Evolutionary conservation across 2,329 filamentous ascomycete genomes (phyloP).

Genomic region (Trichoderma sp.): DNA sequence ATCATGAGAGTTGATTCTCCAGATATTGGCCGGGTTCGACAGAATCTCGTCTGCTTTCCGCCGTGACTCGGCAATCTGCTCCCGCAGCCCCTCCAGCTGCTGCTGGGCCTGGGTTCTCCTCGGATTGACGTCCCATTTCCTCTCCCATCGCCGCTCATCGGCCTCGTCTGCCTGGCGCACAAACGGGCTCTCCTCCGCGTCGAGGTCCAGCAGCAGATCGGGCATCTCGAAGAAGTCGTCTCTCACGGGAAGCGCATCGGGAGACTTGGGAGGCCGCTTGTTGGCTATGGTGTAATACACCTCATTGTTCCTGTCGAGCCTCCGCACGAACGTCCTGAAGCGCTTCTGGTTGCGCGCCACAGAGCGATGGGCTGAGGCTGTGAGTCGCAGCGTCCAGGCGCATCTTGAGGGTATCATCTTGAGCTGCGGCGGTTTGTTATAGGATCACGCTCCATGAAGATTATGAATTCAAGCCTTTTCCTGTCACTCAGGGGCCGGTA

Average conservation of each 20-base stretch:
- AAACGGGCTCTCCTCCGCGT: conserved; percentile 48
- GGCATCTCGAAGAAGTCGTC: conserved; percentile 47
- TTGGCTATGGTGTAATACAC: conserved; percentile 38
- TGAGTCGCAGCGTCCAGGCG: conserved; percentile 26
- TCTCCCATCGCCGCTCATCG: conserved; percentile 41
- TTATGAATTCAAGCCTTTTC: background rate
- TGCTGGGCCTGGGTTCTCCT: conserved; percentile 33
- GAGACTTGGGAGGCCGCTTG: conserved; percentile 20
- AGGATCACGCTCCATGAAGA: background rate
- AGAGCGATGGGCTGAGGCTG: conserved; percentile 19
- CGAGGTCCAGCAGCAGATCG: conserved; percentile 54
- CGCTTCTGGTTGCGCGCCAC: conserved; percentile 25
- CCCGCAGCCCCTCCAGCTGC: conserved; percentile 39
- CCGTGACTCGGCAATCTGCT: conserved; percentile 36
- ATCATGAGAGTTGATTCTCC: conserved; percentile 49
- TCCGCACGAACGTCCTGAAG: conserved; percentile 36
- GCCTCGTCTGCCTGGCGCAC: conserved; percentile 47
- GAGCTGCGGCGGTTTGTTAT: background rate
- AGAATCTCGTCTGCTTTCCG: conserved; percentile 34
- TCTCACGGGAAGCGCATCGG: conserved; percentile 27
- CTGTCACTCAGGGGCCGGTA: background rate
- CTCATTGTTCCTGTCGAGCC: conserved; percentile 31
- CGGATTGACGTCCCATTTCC: conserved; percentile 37
- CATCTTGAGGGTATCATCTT: conserved; percentile 31
- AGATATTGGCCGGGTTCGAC: conserved; percentile 37